Base-by-base conservation (phyloP, 2,329 filamentous ascomycete genomes). In the Alternaria sp. region DNA sequence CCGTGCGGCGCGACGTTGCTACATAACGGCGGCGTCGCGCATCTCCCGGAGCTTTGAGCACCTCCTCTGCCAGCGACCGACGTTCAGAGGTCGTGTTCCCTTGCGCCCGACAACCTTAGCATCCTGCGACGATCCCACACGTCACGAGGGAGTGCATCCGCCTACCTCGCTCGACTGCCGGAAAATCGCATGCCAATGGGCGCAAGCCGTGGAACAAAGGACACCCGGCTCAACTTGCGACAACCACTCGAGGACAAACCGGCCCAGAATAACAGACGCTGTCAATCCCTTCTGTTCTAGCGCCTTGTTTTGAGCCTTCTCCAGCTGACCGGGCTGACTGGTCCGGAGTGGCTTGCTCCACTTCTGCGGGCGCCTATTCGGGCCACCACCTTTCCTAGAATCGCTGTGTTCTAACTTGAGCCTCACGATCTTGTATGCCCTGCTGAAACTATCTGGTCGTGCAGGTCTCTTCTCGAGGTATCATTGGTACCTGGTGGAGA, bases 391-490 rank as follows among this genome's bases (percentile, higher is more conserved):
- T 73, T 65, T 54, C 60, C 70, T 61, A 62, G 64, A 76, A 70
- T 68, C 69, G 70, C 73, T 71, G 38, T 68, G 65, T 75, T 75
- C 75, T 74, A 75, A 76, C 76, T 78, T 78, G 79, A 80, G 80
- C 75, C 76, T 76, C 77, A 78, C 67, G 70, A 74, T 74, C 75
- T 71, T 77, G 78, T 73, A 75, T 79, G 70, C 72, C 62, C 74
- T 73, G 66, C 68, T 78, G 80, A 80, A 80, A 81, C 80, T 72
- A 72, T 70, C 68, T 69, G 71, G 72, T 74, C 70, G 74, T 73
- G 72, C 72, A 74, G 75, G 67, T 74, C 70, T 72, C 65, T 70
- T 72, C 75, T 74, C 74, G 74, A 71, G 68, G 75, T 78, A 70
- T 70, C 67, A 76, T 74, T 76, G 74, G 76, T 73, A 73, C 73